Percentiles rank a stretch among this genome's conserved stretches.
Evolutionary conservation across 257 asterid genomes (phyloP).

Genomic region (Nyctanthes arbortristis): DNA sequence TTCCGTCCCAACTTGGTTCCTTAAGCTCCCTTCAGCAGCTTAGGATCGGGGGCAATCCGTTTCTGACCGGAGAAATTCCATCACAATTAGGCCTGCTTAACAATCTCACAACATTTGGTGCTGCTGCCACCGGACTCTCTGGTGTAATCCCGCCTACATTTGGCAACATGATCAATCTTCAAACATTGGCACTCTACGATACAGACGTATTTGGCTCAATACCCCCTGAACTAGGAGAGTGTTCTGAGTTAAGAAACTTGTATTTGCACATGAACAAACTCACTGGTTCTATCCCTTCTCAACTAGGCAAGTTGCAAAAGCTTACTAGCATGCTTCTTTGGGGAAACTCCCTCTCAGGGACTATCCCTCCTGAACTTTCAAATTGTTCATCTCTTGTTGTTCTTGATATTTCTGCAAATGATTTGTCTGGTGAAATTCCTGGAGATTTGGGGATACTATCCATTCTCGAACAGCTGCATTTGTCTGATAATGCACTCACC

Average conservation of each 20-base stretch:
- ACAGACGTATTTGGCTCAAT: conserved; percentile 78
- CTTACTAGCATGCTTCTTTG: conserved; percentile 81
- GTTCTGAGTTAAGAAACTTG: conserved; percentile 64
- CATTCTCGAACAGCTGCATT: conserved; percentile 75
- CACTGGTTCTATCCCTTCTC: conserved; percentile 66
- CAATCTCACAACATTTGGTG: conserved; percentile 81
- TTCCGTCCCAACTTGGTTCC: conserved; percentile 69
- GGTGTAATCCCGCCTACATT: conserved; percentile 80
- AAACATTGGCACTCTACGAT: conserved; percentile 69
- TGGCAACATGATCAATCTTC: conserved; percentile 70
- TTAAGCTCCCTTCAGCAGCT: conserved; percentile 74
- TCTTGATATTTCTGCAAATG: conserved; percentile 75
- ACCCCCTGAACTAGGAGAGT: conserved; percentile 71
- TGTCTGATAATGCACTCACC: conserved; percentile 67
- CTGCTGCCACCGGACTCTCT: conserved; percentile 77
- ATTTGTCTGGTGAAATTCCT: conserved; percentile 71
- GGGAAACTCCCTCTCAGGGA: conserved; percentile 76
- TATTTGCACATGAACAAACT: conserved; percentile 86
- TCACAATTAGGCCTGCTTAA: conserved; percentile 63
- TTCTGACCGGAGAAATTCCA: conserved; percentile 72
- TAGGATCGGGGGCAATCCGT: conserved; percentile 80
- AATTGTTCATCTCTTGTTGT: conserved; percentile 72
- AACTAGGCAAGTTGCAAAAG: conserved; percentile 66
- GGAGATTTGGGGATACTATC: conserved; percentile 58
- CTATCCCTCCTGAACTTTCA: conserved; percentile 60